These are phyloP conservation scores for Fomitopsis palustris DNA, from an alignment of 1,284 basidiomycete species.

Conservation along the genomic window DNA sequence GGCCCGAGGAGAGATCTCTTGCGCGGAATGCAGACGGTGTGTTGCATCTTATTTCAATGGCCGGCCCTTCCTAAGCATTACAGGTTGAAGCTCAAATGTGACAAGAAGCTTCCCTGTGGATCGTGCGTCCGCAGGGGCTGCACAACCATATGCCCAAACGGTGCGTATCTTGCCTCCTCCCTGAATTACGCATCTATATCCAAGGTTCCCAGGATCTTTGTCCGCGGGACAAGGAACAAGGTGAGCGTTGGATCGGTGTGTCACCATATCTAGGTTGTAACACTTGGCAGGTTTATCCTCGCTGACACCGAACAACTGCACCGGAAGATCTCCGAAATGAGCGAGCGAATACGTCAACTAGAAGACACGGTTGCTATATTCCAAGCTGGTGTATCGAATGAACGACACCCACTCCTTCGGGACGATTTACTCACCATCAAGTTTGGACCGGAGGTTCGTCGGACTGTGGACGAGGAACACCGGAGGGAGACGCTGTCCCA, in stretches of 20 bases:
- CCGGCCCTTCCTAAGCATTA: neutral
- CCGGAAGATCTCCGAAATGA: slow-evolving; percentile 68
- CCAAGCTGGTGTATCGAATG: slow-evolving; percentile 45
- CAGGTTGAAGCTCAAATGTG: slow-evolving; percentile 75
- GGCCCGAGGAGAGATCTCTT: slow-evolving; percentile 63
- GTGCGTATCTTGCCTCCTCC: slow-evolving; percentile 19
- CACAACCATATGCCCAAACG: slow-evolving; percentile 73
- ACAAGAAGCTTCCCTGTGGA: slow-evolving; percentile 71
- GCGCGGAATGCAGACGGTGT: slow-evolving; percentile 70
- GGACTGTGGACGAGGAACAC: slow-evolving; percentile 29
- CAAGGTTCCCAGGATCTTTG: slow-evolving; percentile 20
- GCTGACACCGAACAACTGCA: slow-evolving; percentile 75
- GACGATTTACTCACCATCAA: slow-evolving; percentile 68
- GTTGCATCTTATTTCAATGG: slow-evolving; percentile 15
- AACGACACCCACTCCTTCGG: slow-evolving; percentile 58
- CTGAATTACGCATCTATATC: neutral
- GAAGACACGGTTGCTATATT: slow-evolving; percentile 68
- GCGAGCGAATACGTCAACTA: slow-evolving; percentile 70
- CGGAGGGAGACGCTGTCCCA: slow-evolving; percentile 24
- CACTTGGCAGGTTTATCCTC: slow-evolving; percentile 59
- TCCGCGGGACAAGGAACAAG: slow-evolving; percentile 31
- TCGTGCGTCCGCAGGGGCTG: slow-evolving; percentile 74
- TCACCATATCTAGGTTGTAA: slow-evolving; percentile 5
- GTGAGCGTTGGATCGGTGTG: slow-evolving; percentile 12
- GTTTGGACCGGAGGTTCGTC: slow-evolving; percentile 36